Evolutionary conservation across 371 early-diverging fungal species (phyloP).

Genomic region (Apophysomyces sp.): DNA sequence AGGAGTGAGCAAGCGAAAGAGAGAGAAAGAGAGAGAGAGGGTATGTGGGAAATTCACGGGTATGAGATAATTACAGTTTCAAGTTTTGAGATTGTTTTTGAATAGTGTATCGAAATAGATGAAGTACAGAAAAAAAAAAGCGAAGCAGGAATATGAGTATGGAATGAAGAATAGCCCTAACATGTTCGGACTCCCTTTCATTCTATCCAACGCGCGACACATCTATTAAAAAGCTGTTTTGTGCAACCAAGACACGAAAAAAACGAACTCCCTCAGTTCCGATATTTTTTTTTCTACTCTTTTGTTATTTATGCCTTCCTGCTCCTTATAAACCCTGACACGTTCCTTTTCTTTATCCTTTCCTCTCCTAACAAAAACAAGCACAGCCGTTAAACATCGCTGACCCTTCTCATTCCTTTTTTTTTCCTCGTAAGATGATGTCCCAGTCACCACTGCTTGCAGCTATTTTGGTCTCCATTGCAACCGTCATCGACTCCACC

Average conservation of each 20-base stretch:
- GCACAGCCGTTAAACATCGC: not conserved
- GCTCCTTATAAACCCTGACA: slow-evolving; percentile 2
- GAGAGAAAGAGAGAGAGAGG: no score
- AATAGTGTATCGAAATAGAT: no score
- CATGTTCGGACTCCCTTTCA: no score
- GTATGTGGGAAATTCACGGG: no score
- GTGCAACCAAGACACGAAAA: not conserved
- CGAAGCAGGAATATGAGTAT: no score
- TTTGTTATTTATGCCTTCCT: slow-evolving; percentile 1
- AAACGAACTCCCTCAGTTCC: not conserved
- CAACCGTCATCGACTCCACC: not conserved
- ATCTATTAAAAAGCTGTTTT: not conserved
- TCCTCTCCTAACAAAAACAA: not conserved
- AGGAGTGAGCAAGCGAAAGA: no score
- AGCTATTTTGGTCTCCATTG: not conserved
- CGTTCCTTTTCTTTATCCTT: not conserved
- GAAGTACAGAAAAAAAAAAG: no score
- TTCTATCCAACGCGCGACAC: no score
- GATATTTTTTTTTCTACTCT: not conserved
- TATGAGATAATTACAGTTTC: no score
- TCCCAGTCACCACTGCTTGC: not conserved
- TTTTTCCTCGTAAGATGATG: not conserved
- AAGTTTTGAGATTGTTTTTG: no score
- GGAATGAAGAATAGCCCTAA: no score
- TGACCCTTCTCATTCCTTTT: slow-evolving; percentile 1